phyloP scores from a whole-genome alignment of 2,329 filamentous ascomycete species.

The Sclerotiophoma versabilis region DNA sequence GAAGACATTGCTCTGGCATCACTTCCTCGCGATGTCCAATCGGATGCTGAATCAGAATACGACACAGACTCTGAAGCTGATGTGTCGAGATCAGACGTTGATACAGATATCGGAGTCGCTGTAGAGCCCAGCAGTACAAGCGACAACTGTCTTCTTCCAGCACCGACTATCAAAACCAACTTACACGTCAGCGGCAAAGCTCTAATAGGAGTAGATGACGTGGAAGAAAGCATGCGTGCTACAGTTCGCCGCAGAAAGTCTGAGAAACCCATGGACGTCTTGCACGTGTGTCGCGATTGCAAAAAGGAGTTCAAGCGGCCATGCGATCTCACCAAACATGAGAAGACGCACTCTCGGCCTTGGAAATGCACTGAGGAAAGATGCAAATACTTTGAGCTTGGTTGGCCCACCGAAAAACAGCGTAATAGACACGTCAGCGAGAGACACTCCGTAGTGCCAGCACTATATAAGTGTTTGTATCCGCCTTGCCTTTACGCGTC shows the following conservation, averaged over 20 bases:
- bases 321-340: conserved; percentile 96
- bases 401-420: conserved; percentile 98
- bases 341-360: conserved; percentile 95
- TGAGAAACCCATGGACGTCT: conserved; percentile 81
- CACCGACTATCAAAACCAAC: too few relatives aligned
- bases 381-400: conserved; percentile 89
- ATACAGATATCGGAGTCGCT: too few relatives aligned
- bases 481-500: conserved; percentile 89
- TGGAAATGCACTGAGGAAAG: conserved; percentile 86
- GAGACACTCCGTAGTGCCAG: conserved; percentile 83
- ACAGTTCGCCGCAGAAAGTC: conserved; percentile 98
- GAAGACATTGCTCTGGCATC: conserved; percentile 32
- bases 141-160: too few relatives aligned
- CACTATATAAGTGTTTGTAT: conserved; percentile 83
- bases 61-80: background rate
- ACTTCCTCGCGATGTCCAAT: conserved; percentile 24
- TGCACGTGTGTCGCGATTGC: conserved; percentile 82
- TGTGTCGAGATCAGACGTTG: too few relatives aligned
- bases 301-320: conserved; percentile 90
- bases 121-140: too few relatives aligned
- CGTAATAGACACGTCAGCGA: conserved; percentile 95
- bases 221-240: conserved; percentile 83
- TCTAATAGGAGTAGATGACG: too few relatives aligned
- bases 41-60: conserved; percentile 22
- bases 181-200: too few relatives aligned